A percentile compares a stretch with the other conserved stretches of the same genome.
Conservation (phyloP, 257 asterid genomes). For the Nicotiana obtusifolia region DNA sequence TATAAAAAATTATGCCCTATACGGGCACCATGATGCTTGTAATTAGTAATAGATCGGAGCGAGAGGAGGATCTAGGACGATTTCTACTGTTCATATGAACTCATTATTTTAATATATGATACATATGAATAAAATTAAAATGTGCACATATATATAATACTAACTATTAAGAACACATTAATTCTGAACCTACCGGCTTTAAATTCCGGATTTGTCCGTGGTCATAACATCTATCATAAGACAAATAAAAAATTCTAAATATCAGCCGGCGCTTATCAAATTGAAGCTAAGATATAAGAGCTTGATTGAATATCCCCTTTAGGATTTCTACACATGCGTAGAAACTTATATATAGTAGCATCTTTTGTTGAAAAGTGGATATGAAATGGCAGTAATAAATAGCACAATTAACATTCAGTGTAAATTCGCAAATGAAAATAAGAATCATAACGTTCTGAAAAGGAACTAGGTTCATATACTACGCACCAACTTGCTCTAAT, state of each 20-base stretch:
- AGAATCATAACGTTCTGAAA: background rate
- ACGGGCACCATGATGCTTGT: too few relatives aligned
- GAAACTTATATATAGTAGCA: background rate
- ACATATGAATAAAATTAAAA: background rate
- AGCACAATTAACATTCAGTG: background rate
- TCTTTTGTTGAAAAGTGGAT: background rate
- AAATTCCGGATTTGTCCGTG: too few relatives aligned
- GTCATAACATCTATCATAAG: too few relatives aligned
- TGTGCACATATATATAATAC: background rate
- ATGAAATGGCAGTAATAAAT: background rate
- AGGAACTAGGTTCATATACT: background rate
- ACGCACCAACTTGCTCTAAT: background rate
- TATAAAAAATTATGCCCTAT: too few relatives aligned
- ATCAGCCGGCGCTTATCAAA: background rate
- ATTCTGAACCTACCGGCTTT: too few relatives aligned
- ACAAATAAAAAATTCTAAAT: too few relatives aligned
- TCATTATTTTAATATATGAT: background rate
- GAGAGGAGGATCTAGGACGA: background rate
- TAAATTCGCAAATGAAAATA: background rate
- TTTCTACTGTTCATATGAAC: background rate
- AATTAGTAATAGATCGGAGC: too few relatives aligned
- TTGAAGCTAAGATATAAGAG: background rate
- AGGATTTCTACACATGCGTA: background rate
- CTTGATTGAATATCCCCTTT: too few relatives aligned
- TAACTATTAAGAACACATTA: background rate